A percentile compares a stretch with the other conserved stretches of the same genome.
Evolutionary conservation across 306 rosid genomes (phyloP).

Genomic region (Castanea mollissima): DNA sequence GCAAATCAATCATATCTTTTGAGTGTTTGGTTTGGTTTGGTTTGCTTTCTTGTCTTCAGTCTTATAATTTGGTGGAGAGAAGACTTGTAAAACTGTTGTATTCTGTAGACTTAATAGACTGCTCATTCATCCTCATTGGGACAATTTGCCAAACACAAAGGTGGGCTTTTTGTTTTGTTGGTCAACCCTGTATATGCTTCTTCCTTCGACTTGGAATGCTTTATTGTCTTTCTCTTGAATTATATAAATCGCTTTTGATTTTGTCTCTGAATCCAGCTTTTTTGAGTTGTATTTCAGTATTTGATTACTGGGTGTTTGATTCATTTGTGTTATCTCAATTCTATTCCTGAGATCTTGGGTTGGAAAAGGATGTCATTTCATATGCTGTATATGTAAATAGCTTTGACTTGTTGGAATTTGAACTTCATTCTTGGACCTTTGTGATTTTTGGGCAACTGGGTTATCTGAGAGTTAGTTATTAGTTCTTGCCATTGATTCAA

Average conservation of each 20-base stretch:
- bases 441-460: constrained; percentile 19
- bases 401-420: constrained; percentile 2
- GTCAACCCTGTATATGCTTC: constrained; percentile 17
- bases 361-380: background rate
- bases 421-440: background rate
- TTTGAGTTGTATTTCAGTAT: background rate
- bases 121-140: background rate
- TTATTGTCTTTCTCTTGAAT: background rate
- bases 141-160: constrained; percentile 4
- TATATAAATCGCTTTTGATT: constrained; percentile 2
- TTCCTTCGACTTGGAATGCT: background rate
- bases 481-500: background rate
- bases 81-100: background rate
- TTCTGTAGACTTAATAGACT: background rate
- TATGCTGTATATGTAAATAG: background rate
- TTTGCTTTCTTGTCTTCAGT: background rate
- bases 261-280: background rate
- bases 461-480: background rate
- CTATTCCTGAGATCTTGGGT: constrained; percentile 18
- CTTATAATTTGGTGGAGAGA: background rate
- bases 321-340: background rate
- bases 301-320: constrained; percentile 21
- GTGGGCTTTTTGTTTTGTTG: background rate
- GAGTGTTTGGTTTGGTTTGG: background rate
- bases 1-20: background rate